Percentiles rank a stretch among this genome's conserved stretches.
Conservation (phyloP, 2,329 filamentous ascomycete species). For the Parafenestella ontariensis region DNA sequence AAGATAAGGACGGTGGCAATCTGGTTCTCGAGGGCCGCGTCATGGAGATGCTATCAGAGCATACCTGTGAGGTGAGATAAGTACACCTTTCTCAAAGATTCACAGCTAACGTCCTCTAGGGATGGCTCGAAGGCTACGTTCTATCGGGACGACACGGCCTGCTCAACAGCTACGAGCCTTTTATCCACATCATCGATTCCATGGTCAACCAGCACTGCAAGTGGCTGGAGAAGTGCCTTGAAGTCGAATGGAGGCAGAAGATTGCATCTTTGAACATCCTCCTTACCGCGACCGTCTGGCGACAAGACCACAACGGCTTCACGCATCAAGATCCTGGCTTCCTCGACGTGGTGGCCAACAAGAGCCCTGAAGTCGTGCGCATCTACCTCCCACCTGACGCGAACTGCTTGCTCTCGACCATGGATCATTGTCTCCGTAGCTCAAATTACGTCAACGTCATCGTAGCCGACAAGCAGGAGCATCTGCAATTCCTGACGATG, state of each 20-base stretch:
- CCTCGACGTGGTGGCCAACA: constrained; percentile 80
- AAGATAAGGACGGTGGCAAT: constrained; percentile 78
- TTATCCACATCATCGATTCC: constrained; percentile 82
- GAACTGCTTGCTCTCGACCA: constrained; percentile 77
- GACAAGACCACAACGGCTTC: constrained; percentile 85
- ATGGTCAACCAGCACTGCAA: constrained; percentile 90
- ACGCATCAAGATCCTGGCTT: constrained; percentile 83
- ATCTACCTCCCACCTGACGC: constrained; percentile 83
- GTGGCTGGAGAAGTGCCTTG: constrained; percentile 82
- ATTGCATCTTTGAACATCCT: constrained; percentile 80
- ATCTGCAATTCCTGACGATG: constrained; percentile 78
- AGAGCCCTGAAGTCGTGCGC: constrained; percentile 78
- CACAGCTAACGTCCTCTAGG: constrained; percentile 25
- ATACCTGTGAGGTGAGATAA: constrained; percentile 69
- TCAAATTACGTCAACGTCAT: constrained; percentile 83
- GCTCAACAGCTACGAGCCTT: constrained; percentile 82
- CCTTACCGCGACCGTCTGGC: constrained; percentile 79
- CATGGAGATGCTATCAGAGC: constrained; percentile 86
- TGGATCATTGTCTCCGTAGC: constrained; percentile 76
- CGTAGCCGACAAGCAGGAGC: constrained; percentile 80
- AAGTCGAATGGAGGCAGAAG: constrained; percentile 78
- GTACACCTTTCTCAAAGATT: neutral
- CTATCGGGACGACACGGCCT: constrained; percentile 77
- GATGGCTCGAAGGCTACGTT: constrained; percentile 79
- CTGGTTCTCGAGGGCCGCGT: constrained; percentile 72